phyloP scores from a whole-genome alignment of 495 filamentous ascomycete species.

The Terfezia boudieri region DNA sequence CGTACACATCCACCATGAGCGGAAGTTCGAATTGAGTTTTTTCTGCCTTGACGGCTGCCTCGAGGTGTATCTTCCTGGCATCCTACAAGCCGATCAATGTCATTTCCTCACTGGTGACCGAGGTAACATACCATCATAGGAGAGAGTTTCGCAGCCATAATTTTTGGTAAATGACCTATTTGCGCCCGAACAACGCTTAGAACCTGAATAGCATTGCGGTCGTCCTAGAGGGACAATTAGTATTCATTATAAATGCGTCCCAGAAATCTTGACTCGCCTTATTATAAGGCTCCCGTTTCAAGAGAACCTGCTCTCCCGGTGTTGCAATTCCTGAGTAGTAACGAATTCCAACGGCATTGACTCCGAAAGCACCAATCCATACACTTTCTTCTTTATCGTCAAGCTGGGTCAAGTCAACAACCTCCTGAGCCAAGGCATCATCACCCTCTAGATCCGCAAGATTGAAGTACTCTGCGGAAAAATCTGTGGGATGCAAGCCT shows the following conservation, averaged over 20 bases:
- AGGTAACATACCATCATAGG: constrained; percentile 30
- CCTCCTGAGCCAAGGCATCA: constrained; percentile 28
- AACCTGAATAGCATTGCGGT: constrained; percentile 57
- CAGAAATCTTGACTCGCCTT: not conserved
- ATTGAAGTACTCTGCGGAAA: not conserved
- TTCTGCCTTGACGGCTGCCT: constrained; percentile 40
- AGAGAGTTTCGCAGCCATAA: constrained; percentile 44
- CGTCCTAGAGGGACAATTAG: constrained; percentile 26
- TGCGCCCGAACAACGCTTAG: constrained; percentile 58
- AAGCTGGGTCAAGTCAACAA: constrained; percentile 29
- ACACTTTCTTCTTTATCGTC: constrained; percentile 23
- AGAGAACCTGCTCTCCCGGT: constrained; percentile 45
- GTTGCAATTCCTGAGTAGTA: constrained; percentile 57
- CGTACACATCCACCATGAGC: constrained; percentile 42
- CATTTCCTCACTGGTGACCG: too few relatives aligned
- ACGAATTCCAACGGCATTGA: constrained; percentile 59
- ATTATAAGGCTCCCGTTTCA: constrained; percentile 49
- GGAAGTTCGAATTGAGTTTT: constrained; percentile 50
- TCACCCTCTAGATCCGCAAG: constrained; percentile 9
- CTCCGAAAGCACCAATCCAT: constrained; percentile 29
- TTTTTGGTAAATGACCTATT: constrained; percentile 57
- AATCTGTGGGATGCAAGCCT: not conserved
- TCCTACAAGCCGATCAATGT: constrained; percentile 16
- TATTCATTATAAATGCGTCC: constrained; percentile 1
- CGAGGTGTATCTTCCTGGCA: constrained; percentile 22